phyloP scores from a whole-genome alignment of 306 rosid genomes.

The Macrotyloma uniflorum region DNA sequence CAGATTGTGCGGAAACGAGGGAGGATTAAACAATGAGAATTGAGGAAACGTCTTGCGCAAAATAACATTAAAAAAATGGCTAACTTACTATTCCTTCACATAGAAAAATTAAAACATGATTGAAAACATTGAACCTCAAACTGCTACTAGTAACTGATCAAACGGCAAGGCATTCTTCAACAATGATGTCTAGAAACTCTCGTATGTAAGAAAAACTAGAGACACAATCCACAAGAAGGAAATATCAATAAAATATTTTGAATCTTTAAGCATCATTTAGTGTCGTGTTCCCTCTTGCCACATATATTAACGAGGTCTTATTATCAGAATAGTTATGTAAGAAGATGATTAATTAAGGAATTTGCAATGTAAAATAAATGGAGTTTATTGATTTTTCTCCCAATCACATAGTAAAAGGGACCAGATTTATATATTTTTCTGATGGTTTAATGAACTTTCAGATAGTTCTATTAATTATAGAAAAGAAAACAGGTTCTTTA shows the following conservation, averaged over 20 bases:
- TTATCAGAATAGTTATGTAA: too few species aligned
- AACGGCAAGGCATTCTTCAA: neutral
- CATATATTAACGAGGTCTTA: too few species aligned
- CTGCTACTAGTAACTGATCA: neutral
- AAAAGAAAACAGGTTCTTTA: too few species aligned
- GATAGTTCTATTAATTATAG: too few species aligned
- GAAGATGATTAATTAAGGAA: neutral
- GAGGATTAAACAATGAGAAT: neutral
- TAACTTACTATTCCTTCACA: neutral
- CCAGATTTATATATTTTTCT: too few species aligned
- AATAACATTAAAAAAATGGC: neutral
- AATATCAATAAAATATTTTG: neutral
- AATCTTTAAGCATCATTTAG: neutral
- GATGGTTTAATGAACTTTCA: too few species aligned
- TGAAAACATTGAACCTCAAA: neutral
- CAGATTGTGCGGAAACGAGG: conserved; percentile 42
- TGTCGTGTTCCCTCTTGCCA: neutral
- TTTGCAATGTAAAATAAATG: neutral
- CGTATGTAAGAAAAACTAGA: too few species aligned
- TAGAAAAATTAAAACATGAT: neutral
- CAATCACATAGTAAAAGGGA: neutral
- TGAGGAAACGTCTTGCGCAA: neutral
- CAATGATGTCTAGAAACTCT: neutral
- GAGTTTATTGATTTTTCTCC: too few species aligned
- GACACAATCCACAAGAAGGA: too few species aligned